Base-by-base conservation (phyloP, 306 rosid genomes). In the Malus fusca region DNA sequence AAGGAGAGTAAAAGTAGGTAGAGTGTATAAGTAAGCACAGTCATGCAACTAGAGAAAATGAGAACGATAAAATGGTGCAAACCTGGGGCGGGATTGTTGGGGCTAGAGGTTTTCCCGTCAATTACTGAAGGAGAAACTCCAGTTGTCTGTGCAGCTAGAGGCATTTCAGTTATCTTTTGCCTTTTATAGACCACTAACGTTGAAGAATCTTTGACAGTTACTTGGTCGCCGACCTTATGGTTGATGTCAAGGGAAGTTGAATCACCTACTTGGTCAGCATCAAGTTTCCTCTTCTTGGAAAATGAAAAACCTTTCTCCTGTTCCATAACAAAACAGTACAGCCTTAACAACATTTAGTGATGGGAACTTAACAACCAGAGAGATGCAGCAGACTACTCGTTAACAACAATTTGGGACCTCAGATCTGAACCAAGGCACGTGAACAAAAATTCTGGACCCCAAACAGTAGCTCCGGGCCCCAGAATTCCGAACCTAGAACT, bases 241-340 rank as follows among this genome's bases (percentile, higher is more conserved):
- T 75, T 82, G 76, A 30, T 65, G 58, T 71, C 75, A 12, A 33
- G 23, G 52, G 69, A 63, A 72, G 82, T 53, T 10, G 82, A 75
- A 82, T 72, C 81, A 21, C 25, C 62, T 11, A 26, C 74, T 59
- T 71, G 67, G 44, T 68, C 78, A 52, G 71, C 40, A 78, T 77
- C 84, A 52, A 79, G 86, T 78, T 87, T 83, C 87, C 88, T 88
- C 78, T 89, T 92, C 89, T 88, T 90, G 68, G 92, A 66, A 83
- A 74, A 77, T 21, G 81, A 80, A 84, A 95, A 84, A 60, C 97
- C 93, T 81, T 83, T 82, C 26, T 78, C 82, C 97, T 95, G 92
- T 69, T 68, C 37, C 55, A 69, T 72, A 23, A 69, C 60, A 82
- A 80, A 33, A 42, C 64, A 23, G 22, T 23, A 55, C 35, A 43